Percentiles rank a stretch among this genome's conserved stretches.
Conservation (phyloP, 2,329 filamentous ascomycete genomes). For the Nothophoma quercina region DNA sequence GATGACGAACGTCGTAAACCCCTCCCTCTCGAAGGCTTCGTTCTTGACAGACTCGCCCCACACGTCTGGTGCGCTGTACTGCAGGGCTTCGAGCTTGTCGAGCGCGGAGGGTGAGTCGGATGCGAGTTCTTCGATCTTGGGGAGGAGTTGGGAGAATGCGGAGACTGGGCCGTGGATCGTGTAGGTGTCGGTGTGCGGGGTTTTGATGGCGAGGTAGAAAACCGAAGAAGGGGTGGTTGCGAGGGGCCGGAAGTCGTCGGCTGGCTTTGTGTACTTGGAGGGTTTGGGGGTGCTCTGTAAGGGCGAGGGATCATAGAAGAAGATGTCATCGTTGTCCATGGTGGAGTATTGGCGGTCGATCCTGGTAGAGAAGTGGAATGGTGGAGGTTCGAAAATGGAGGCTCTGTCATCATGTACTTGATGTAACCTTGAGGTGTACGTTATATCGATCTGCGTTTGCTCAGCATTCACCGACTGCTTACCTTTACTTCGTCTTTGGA, state of each 20-base stretch:
- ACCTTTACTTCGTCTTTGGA: no score
- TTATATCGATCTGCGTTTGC: no score
- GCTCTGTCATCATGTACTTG: no score
- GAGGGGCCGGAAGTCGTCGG: constrained; percentile 22
- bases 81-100: constrained; percentile 24
- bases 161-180: constrained; percentile 26
- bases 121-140: constrained; percentile 19
- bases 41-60: constrained; percentile 13
- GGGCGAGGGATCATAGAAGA: constrained; percentile 11
- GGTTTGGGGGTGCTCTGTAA: background rate
- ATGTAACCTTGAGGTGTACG: no score
- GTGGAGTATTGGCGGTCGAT: no score
- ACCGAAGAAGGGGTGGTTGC: constrained; percentile 16
- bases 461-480: no score
- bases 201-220: constrained; percentile 35
- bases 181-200: constrained; percentile 31
- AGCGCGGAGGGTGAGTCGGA: constrained; percentile 31
- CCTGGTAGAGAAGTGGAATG: no score
- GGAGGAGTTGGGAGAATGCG: constrained; percentile 28
- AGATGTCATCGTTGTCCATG: constrained; percentile 19
- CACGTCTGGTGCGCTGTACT: constrained; percentile 1
- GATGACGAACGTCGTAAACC: constrained; percentile 24
- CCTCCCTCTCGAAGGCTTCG: constrained; percentile 4
- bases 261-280: constrained; percentile 15
- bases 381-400: no score